Percentiles rank a stretch among this genome's conserved stretches.
phyloP scores from a whole-genome alignment of 352 stramenopile species.

The Globisporangium ultimum region DNA sequence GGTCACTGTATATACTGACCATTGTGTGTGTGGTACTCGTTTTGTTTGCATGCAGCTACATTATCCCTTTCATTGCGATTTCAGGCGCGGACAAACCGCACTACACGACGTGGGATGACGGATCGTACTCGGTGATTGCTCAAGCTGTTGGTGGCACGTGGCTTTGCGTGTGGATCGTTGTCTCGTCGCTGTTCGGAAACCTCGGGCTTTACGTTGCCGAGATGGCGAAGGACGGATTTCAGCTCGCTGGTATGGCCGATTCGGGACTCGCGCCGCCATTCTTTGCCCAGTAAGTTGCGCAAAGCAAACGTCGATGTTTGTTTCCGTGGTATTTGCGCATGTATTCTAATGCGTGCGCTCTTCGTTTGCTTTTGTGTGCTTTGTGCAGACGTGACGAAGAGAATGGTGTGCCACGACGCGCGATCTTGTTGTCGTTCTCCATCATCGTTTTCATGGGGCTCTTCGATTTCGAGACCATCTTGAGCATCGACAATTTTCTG shows the following conservation, averaged over 20 bases:
- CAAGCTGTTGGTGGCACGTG: constrained; percentile 57
- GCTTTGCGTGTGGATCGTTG: constrained; percentile 75
- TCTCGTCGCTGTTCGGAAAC: constrained; percentile 76
- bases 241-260: constrained; percentile 78
- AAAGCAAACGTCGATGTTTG: background rate
- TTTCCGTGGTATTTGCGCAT: background rate
- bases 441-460: constrained; percentile 80
- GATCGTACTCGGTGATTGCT: constrained; percentile 73
- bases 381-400: constrained; percentile 37
- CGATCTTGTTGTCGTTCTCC: constrained; percentile 68
- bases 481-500: constrained; percentile 80
- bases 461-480: constrained; percentile 80
- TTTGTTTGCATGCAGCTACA: constrained; percentile 20
- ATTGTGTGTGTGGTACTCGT: no score
- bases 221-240: constrained; percentile 81
- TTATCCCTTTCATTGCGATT: constrained; percentile 69
- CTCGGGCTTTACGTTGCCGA: constrained; percentile 79
- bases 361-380: background rate
- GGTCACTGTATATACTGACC: no score
- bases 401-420: constrained; percentile 60
- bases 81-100: constrained; percentile 65
- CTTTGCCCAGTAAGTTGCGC: constrained; percentile 61
- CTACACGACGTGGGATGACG: constrained; percentile 73
- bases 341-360: background rate
- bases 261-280: constrained; percentile 74